Evolutionary conservation across 257 asterid species (phyloP).

Genomic region (Thymus mandschuricus): DNA sequence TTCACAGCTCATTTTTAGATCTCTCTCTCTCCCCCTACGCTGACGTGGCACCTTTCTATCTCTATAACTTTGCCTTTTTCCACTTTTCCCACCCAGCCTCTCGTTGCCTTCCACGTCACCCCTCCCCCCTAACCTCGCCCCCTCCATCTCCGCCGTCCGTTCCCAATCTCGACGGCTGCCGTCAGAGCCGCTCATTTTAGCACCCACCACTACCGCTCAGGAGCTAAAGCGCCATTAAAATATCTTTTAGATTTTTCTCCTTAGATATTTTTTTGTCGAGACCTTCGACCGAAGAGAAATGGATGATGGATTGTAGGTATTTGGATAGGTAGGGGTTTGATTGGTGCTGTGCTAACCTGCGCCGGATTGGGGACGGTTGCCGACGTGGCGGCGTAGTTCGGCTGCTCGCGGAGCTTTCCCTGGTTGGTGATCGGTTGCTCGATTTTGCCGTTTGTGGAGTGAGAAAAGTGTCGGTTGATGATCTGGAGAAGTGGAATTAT

Average conservation of each 20-base stretch:
- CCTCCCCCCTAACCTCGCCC: neutral
- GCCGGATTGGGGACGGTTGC: slow-evolving; percentile 29
- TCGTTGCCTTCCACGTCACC: slow-evolving; percentile 20
- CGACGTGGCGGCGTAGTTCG: slow-evolving; percentile 29
- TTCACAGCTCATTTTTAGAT: slow-evolving; percentile 10
- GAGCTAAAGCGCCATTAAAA: slow-evolving; percentile 36
- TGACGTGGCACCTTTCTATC: slow-evolving; percentile 37
- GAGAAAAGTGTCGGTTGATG: slow-evolving; percentile 2
- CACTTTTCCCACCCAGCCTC: slow-evolving; percentile 24
- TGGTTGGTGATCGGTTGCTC: slow-evolving; percentile 17
- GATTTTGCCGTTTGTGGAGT: slow-evolving; percentile 28
- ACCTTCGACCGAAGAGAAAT: slow-evolving; percentile 10
- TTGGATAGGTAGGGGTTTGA: slow-evolving; percentile 16
- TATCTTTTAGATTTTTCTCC: neutral
- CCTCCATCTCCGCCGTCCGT: slow-evolving; percentile 24
- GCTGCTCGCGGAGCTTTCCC: slow-evolving; percentile 27
- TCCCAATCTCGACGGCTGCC: neutral
- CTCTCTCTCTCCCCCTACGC: slow-evolving; percentile 5
- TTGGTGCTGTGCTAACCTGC: slow-evolving; percentile 24
- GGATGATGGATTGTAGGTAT: neutral
- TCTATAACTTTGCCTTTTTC: slow-evolving; percentile 13
- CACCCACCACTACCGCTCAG: slow-evolving; percentile 22
- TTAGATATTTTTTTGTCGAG: neutral
- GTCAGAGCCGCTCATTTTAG: slow-evolving; percentile 25
- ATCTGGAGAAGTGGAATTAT: slow-evolving; percentile 15